Conservation (phyloP, 768 basidiomycete species). For the Pisolithus albus region DNA sequence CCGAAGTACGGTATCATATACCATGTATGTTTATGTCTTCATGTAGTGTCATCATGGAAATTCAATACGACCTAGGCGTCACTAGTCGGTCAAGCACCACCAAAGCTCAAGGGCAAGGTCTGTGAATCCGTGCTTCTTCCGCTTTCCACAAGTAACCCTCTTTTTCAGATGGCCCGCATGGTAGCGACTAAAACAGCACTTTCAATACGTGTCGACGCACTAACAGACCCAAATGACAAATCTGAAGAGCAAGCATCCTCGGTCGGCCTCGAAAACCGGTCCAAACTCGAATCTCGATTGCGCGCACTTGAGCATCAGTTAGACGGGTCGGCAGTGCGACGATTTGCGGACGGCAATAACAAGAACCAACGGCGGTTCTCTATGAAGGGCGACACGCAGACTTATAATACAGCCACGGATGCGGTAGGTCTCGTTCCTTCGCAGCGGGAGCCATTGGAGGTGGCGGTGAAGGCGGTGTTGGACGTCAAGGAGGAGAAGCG, state of each 20-base stretch:
- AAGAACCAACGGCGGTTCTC: conserved; percentile 77
- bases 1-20: conserved; percentile 99
- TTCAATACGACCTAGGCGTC: conserved; percentile 55
- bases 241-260: conserved; percentile 75
- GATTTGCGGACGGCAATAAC: conserved; percentile 46
- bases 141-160: background rate
- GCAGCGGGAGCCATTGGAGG: conserved; percentile 73
- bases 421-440: conserved; percentile 78
- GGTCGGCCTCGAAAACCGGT: conserved; percentile 88
- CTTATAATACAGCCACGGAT: conserved; percentile 85
- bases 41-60: conserved; percentile 2
- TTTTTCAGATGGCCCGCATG: conserved; percentile 92
- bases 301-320: conserved; percentile 81
- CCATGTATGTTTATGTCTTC: conserved; percentile 52
- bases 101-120: conserved; percentile 96
- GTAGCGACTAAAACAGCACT: conserved; percentile 97
- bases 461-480: conserved; percentile 64
- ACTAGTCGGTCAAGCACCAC: conserved; percentile 93
- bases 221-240: conserved; percentile 88
- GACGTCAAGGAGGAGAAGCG: conserved; percentile 88
- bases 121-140: conserved; percentile 8
- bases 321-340: conserved; percentile 66
- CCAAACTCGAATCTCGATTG: conserved; percentile 91
- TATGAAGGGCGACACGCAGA: conserved; percentile 69
- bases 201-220: conserved; percentile 95